These are phyloP conservation scores for Melampsora larici-populina DNA, from an alignment of 1,284 basidiomycete genomes.

Conservation along the genomic window DNA sequence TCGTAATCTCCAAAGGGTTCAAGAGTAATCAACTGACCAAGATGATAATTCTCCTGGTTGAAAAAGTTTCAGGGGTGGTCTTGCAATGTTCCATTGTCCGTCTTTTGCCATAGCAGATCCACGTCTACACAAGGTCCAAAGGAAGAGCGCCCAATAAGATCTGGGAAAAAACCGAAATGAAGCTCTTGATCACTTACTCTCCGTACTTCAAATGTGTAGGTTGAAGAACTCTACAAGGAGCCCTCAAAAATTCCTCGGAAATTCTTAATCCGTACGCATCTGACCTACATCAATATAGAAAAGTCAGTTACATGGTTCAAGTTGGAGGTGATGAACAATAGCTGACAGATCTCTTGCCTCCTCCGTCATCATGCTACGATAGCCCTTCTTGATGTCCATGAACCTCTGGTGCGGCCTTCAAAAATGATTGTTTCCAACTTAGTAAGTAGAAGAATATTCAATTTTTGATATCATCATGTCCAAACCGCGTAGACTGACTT, in stretches of 20 bases:
- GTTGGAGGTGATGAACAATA: no score
- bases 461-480: no score
- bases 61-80: constrained; percentile 1
- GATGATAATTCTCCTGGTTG: constrained; percentile 3
- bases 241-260: no score
- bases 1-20: neutral
- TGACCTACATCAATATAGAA: neutral
- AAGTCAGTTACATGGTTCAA: neutral
- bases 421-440: neutral
- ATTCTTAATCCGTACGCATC: no score
- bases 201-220: constrained; percentile 15
- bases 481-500: neutral
- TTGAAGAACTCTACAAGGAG: neutral
- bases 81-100: constrained; percentile 37
- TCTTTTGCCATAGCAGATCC: neutral
- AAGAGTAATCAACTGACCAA: constrained; percentile 1
- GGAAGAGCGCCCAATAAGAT: neutral
- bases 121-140: neutral
- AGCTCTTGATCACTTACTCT: neutral
- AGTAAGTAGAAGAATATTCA: neutral
- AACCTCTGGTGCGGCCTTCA: no score
- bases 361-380: no score
- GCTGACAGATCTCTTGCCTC: no score
- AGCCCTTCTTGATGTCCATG: no score
- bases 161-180: neutral